Evolutionary conservation across 768 basidiomycete genomes (phyloP), one percentile per base, ranked within the genome.

Genomic region (Podaxis sp.): DNA sequence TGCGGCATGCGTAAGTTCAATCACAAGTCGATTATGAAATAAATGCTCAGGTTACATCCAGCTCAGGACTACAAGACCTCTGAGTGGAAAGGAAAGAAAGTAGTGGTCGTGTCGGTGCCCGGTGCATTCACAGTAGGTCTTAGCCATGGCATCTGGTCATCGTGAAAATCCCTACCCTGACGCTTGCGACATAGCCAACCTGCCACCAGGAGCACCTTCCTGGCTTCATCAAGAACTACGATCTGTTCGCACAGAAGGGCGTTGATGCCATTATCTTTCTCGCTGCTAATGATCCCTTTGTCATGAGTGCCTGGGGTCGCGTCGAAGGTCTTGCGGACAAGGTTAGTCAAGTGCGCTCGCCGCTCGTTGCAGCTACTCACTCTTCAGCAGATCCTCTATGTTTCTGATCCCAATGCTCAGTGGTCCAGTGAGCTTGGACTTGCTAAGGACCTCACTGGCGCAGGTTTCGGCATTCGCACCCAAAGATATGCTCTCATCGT

Each of bases 11-110:
- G 90, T 91, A 71, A 69, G 90, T 77, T 26, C 33, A 6, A 30
- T 15, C 41, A 22, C 17, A 10, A 60, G 60, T 11, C 30, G 12
- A 38, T 26, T 17, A 24, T 28, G 20, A 49, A 7, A 36, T 49
- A 48, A 40, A 66, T 48, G 38, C 56, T 38, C 56, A 36, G 1
- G 12, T 4, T 22, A 17, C 15, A 38, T 24, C 4, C 15, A 59
- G 58, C 58, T 20, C 30, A 50, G 17, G 58, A 59, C 6, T 59
- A 57, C 33, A 76, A 74, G 41, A 90, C 84, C 28, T 77, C 86
- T 62, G 79, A 83, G 52, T 92, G 89, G 89, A 88, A 87, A 73
- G 87, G 87, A 70, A 93, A 93, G 80, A 90, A 89, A 72, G 89
- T 93, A 56, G 88, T 93, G 40, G 70, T 93, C 57, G 82, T 93